Conservation (phyloP, 176 grass and related monocot species). For the Aegilops tauschii region DNA sequence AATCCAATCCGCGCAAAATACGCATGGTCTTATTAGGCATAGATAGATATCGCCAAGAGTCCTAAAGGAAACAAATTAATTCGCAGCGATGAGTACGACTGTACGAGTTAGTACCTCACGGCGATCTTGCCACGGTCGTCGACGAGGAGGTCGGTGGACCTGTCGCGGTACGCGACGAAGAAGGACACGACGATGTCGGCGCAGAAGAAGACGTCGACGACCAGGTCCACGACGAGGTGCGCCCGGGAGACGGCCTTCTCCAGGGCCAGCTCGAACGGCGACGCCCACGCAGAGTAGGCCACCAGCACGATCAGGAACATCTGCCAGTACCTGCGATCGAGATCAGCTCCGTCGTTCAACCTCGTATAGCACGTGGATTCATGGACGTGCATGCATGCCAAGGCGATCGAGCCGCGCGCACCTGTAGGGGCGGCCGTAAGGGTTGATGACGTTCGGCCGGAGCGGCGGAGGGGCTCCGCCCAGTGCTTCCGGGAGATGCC, state of each 20-base stretch:
- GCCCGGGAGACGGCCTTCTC: conserved; percentile 21
- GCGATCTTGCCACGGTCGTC: conserved; percentile 51
- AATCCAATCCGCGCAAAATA: not conserved
- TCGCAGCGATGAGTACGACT: no score
- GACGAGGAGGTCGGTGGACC: conserved; percentile 45
- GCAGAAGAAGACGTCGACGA: conserved; percentile 61
- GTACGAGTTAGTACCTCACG: conserved; percentile 8
- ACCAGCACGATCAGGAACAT: conserved; percentile 49
- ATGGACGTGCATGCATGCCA: not conserved
- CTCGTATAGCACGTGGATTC: not conserved
- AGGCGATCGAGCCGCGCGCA: not conserved
- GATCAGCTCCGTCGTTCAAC: not conserved
- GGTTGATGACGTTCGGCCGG: not conserved
- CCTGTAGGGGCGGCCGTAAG: conserved; percentile 14
- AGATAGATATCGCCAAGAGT: not conserved
- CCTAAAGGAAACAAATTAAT: not conserved
- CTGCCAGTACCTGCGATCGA: conserved; percentile 49
- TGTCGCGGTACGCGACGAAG: conserved; percentile 62
- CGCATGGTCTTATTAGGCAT: not conserved
- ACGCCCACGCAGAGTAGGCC: conserved; percentile 58
- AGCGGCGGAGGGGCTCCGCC: not conserved
- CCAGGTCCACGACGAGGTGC: conserved; percentile 33
- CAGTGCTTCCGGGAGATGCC: not conserved
- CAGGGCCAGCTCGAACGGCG: conserved; percentile 54
- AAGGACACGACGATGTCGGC: conserved; percentile 57